phyloP scores from a whole-genome alignment of 371 early-diverging fungal species.

The Fennellomyces sp. region DNA sequence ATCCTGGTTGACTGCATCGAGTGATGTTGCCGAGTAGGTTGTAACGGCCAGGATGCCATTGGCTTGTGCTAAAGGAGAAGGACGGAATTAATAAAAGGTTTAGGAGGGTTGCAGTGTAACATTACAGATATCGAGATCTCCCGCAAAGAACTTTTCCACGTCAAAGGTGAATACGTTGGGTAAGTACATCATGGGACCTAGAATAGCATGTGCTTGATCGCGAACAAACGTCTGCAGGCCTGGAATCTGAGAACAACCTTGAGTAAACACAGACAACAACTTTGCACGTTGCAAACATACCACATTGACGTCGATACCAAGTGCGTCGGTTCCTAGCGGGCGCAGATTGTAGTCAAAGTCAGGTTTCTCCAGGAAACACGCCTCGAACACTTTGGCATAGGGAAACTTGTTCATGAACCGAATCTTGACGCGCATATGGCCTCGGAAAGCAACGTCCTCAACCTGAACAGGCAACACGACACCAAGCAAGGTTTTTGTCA shows the following conservation, averaged over 20 bases:
- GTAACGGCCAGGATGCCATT: slow-evolving; percentile 88
- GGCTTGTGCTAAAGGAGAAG: slow-evolving; percentile 45
- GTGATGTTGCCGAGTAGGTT: slow-evolving; percentile 73
- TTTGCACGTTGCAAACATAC: slow-evolving; percentile 37
- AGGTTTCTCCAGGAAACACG: slow-evolving; percentile 90
- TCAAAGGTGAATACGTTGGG: slow-evolving; percentile 87
- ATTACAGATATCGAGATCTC: slow-evolving; percentile 53
- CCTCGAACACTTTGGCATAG: slow-evolving; percentile 84
- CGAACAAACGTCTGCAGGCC: slow-evolving; percentile 81
- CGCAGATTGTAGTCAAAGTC: slow-evolving; percentile 91
- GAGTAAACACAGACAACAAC: not conserved
- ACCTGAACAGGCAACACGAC: slow-evolving; percentile 92
- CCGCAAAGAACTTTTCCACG: slow-evolving; percentile 81
- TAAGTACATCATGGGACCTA: slow-evolving; percentile 83
- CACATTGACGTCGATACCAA: slow-evolving; percentile 82
- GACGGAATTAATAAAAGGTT: slow-evolving; percentile 8
- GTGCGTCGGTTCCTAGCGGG: slow-evolving; percentile 88
- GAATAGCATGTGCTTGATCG: slow-evolving; percentile 74
- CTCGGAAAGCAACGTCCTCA: slow-evolving; percentile 90
- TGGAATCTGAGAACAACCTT: slow-evolving; percentile 59
- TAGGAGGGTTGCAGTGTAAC: not conserved
- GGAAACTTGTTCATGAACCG: slow-evolving; percentile 87
- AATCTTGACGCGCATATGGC: slow-evolving; percentile 79
- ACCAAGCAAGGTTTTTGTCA: slow-evolving; percentile 89
- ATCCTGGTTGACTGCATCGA: slow-evolving; percentile 54